phyloP scores from a whole-genome alignment of 495 filamentous ascomycete species.

The Hyaloscypha finlandica region DNA sequence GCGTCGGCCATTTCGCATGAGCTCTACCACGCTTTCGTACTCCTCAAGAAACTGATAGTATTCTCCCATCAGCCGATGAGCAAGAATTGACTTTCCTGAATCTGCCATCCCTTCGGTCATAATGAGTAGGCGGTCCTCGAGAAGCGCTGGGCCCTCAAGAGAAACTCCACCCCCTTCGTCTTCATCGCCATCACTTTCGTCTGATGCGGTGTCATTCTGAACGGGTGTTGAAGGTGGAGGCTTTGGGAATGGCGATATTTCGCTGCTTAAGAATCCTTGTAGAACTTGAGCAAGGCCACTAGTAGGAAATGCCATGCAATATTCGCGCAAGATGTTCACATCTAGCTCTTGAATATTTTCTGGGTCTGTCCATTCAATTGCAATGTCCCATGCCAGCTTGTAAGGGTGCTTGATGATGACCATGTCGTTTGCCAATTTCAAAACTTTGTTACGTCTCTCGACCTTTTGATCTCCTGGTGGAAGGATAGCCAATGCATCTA shows the following conservation, averaged over 20 bases:
- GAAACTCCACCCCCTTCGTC: slow-evolving; percentile 54
- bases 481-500: slow-evolving; percentile 71
- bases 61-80: slow-evolving; percentile 81
- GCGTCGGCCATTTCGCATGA: slow-evolving; percentile 69
- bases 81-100: slow-evolving; percentile 71
- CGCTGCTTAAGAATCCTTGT: slow-evolving; percentile 76
- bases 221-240: slow-evolving; percentile 31
- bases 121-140: slow-evolving; percentile 72
- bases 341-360: slow-evolving; percentile 74
- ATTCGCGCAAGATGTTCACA: slow-evolving; percentile 71
- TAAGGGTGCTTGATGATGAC: slow-evolving; percentile 95
- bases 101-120: slow-evolving; percentile 82
- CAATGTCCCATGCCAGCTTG: slow-evolving; percentile 85
- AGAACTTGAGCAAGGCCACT: slow-evolving; percentile 78
- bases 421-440: slow-evolving; percentile 80
- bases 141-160: slow-evolving; percentile 53
- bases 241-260: slow-evolving; percentile 78
- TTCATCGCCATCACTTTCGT: slow-evolving; percentile 42
- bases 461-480: slow-evolving; percentile 62
- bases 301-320: slow-evolving; percentile 80
- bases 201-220: slow-evolving; percentile 19
- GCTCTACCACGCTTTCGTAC: slow-evolving; percentile 78
- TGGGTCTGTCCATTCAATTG: slow-evolving; percentile 85
- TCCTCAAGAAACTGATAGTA: slow-evolving; percentile 87
- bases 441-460: slow-evolving; percentile 66